Percentiles rank a stretch among this genome's conserved stretches.
These are phyloP conservation scores for Phaeotremella skinneri DNA, from an alignment of 768 basidiomycete species.

Conservation along the genomic window DNA sequence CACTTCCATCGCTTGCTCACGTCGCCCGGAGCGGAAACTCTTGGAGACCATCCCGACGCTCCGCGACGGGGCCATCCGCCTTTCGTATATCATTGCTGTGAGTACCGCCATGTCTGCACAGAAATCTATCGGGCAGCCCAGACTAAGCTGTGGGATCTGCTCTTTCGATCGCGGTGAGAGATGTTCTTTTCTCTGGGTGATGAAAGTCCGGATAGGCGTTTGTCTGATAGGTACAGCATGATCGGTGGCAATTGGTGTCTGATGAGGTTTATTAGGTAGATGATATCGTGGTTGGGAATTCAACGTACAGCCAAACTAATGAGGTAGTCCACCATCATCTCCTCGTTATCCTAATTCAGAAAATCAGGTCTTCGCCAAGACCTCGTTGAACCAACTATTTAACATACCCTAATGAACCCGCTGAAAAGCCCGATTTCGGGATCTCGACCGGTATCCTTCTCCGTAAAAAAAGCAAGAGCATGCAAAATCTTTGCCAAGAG, in stretches of 20 bases:
- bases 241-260: not conserved
- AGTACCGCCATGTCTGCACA: slow-evolving; percentile 18
- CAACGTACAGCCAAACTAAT: slow-evolving; percentile 12
- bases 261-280: not conserved
- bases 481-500: slow-evolving; percentile 28
- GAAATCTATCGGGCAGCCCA: slow-evolving; percentile 19
- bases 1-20: not conserved
- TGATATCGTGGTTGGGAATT: not conserved
- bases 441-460: slow-evolving; percentile 14
- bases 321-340: slow-evolving; percentile 25
- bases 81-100: slow-evolving; percentile 13
- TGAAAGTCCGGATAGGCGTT: slow-evolving; percentile 9
- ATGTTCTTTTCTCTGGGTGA: not conserved
- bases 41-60: slow-evolving; percentile 2
- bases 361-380: not conserved
- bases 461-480: slow-evolving; percentile 24
- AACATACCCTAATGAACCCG: slow-evolving; percentile 17
- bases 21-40: slow-evolving; percentile 5
- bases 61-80: slow-evolving; percentile 9
- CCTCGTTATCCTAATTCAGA: slow-evolving; percentile 12
- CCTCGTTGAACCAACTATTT: not conserved
- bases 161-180: slow-evolving; percentile 1
- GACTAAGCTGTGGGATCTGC: slow-evolving; percentile 14
- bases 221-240: slow-evolving; percentile 1
- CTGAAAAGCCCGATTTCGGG: slow-evolving; percentile 11